Base-by-base conservation (phyloP, 768 basidiomycete genomes). In the Polyporus arcularius region DNA sequence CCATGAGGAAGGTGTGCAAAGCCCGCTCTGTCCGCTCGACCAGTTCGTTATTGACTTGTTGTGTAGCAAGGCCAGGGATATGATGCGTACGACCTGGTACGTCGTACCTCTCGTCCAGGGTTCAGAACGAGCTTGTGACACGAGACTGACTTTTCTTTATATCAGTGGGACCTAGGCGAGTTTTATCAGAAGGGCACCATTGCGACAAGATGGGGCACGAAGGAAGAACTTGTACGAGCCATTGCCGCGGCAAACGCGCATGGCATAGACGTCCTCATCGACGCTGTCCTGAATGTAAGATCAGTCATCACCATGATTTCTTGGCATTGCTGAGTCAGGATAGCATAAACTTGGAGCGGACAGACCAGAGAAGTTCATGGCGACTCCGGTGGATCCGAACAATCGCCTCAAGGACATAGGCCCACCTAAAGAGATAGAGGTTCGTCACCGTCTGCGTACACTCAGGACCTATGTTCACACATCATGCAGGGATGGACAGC, bases 271-370 rank as follows among this genome's bases (percentile, higher is more conserved):
- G 81, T 94, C 40, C 74, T 93, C 28, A 86, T 95, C 50, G 94
- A 96, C 66, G 93, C 93, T 1, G 92, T 98, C 4, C 79, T 98
- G 60, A 96, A 96, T 73, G 94, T 94, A 77, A 60, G 61, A 47
- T 31, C 38, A 57, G 2, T 18, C 38, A 57, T 3, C 14, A 3
- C 15, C 8, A 38, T 28, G 18, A 46, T 57, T 30, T 26, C 18
- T 31, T 14, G 41, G 31, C 11, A 26, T 11, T 51, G 28, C 46
- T 48, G 14, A 52, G 8, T 10, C n/a, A 42, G 32, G 35, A 49
- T 51, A 92, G 91, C 90, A 92, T 68, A 91, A 94, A 76, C 76
- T 93, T 41, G 95, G 95, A 39, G 95, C 85, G 12, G 95, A 97
- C 72, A 78, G 85, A 66, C 67, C 73, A 9, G 95, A 97, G 74